Evolutionary conservation across 768 basidiomycete genomes (phyloP).

Genomic region (Leccinum olivaceopallidum): DNA sequence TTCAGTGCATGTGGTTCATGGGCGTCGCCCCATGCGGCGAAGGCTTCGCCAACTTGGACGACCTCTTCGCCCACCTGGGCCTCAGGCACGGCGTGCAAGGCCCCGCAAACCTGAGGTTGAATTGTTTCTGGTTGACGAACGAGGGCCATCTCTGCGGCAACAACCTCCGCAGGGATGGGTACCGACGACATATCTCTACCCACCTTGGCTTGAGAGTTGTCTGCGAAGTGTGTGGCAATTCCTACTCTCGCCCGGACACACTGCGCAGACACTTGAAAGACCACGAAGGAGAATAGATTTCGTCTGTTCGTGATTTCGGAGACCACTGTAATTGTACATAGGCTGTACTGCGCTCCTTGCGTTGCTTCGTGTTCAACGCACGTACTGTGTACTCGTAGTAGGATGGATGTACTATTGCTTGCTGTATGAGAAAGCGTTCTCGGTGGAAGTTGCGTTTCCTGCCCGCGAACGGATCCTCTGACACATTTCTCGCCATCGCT

Average conservation of each 20-base stretch:
- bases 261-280: neutral
- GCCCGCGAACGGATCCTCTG: neutral
- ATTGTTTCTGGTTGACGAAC: neutral
- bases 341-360: neutral
- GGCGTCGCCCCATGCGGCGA: neutral
- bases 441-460: neutral
- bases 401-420: neutral
- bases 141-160: neutral
- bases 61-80: neutral
- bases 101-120: neutral
- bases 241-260: neutral
- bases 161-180: neutral
- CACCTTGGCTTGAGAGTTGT: neutral
- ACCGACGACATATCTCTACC: neutral
- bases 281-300: neutral
- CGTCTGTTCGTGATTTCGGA: neutral
- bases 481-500: neutral
- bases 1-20: neutral
- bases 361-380: neutral
- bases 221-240: neutral
- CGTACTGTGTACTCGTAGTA: neutral
- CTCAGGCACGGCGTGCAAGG: neutral
- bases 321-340: neutral
- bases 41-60: neutral
- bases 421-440: neutral